Base-by-base conservation (phyloP, 768 basidiomycete species). In the Lentinus brumalis region DNA sequence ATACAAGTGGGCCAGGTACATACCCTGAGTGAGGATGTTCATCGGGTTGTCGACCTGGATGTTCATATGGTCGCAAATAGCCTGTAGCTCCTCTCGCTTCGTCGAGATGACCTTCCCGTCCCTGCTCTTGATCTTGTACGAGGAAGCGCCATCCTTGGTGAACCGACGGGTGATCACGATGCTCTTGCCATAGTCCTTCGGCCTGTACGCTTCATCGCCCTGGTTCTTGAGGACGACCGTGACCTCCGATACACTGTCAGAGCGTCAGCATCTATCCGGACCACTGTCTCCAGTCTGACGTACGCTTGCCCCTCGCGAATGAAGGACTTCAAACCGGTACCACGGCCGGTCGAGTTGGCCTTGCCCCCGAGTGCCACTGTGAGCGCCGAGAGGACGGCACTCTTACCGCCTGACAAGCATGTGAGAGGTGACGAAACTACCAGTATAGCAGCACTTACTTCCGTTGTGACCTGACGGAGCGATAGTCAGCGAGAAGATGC, bases 31-130 rank as follows among this genome's bases (percentile, higher is more conserved):
- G 46, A 96, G 81, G 29, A 99, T 89, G 62, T 93, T 98, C 86
- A 98, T 87, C 1, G 96, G 96, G 69, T 96, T 96, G 71, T 97
- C 94, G 60, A 97, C 92, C 71, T 96, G 94, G 57, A 99, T 92
- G 67, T 94, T 94, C 89, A 97, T 96, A 65, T 94, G 90, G 70
- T 96, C 93, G 67, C 90, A 90, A 52, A 99, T 98, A 2, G 88
- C 85, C 16, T 90, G 82, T 11, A 99, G 74, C 69, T 98, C 95
- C 10, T 93, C 88, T 65, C 86, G 86, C 77, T 92, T 94, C 14
- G 79, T 87, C 38, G 87, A 88, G 59, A 97, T 74, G 10, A 86
- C 70, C 64, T 80, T 82, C 40, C 84, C 86, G 26, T 88, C 84
- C 68, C 81, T 85, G 65, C 76, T 81, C 77, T 83, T 88, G 71